phyloP scores from a whole-genome alignment of 306 rosid genomes.

The Pueraria montana region DNA sequence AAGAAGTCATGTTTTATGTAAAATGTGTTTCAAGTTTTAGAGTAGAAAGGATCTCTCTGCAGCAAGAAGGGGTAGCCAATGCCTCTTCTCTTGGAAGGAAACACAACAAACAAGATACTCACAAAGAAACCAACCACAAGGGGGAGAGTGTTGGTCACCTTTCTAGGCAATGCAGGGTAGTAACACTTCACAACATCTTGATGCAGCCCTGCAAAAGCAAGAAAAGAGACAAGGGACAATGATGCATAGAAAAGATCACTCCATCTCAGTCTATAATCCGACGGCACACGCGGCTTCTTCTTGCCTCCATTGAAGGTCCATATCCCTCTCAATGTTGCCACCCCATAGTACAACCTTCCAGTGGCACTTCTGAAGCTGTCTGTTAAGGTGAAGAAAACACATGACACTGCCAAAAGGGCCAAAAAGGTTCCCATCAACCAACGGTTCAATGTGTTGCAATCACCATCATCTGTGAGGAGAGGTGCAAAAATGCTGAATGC shows the following conservation, averaged over 20 bases:
- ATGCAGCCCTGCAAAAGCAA: constrained; percentile 62
- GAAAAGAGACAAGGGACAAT: constrained; percentile 53
- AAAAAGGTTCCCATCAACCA: constrained; percentile 59
- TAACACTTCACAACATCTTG: constrained; percentile 58
- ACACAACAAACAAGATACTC: constrained; percentile 55
- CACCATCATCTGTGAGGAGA: constrained; percentile 61
- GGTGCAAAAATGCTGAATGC: constrained; percentile 68
- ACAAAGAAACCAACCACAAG: constrained; percentile 59
- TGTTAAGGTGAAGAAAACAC: constrained; percentile 62
- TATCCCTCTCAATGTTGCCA: constrained; percentile 65
- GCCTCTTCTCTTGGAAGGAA: constrained; percentile 62
- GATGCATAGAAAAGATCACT: constrained; percentile 56
- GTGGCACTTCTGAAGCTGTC: constrained; percentile 61
- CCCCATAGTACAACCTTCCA: constrained; percentile 57
- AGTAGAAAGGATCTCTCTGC: constrained; percentile 47
- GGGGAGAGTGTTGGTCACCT: constrained; percentile 54
- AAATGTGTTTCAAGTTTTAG: constrained; percentile 43
- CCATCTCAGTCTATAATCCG: constrained; percentile 57
- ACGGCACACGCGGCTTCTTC: constrained; percentile 54
- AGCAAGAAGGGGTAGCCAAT: constrained; percentile 68
- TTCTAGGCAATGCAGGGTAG: constrained; percentile 55
- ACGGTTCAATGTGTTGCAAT: constrained; percentile 49
- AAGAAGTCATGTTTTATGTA: not conserved
- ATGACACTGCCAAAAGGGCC: constrained; percentile 57
- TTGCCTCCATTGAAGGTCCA: constrained; percentile 63